phyloP scores from a whole-genome alignment of 2,329 filamentous ascomycete species.

The Pseudocercospora fijiensis region DNA sequence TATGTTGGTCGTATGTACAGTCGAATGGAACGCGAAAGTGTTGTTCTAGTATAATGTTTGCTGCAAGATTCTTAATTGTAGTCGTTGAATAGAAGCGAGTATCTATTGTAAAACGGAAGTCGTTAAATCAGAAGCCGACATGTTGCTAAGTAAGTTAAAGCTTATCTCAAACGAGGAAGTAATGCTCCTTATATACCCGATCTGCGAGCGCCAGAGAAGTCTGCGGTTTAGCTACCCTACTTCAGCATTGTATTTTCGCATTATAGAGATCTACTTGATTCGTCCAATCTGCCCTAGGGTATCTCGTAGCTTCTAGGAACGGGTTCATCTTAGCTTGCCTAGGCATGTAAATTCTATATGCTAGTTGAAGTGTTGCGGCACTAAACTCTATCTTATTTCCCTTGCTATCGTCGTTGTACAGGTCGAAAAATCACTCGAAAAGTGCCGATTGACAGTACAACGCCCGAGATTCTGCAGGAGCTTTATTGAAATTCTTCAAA shows the following conservation, averaged over 20 bases:
- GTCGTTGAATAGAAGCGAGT: too few species aligned
- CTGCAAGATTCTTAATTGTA: too few species aligned
- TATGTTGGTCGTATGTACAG: neutral
- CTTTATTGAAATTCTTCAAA: neutral
- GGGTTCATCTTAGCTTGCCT: neutral
- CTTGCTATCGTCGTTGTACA: neutral
- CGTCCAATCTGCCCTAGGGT: neutral
- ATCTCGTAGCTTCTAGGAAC: neutral
- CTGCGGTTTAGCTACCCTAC: too few species aligned
- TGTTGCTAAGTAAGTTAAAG: neutral
- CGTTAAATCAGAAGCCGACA: neutral
- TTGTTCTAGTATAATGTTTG: neutral
- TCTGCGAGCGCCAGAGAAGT: too few species aligned
- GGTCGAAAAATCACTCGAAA: neutral
- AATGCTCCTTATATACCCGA: neutral
- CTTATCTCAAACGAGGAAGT: neutral
- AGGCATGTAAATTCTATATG: neutral
- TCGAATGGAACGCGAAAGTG: neutral
- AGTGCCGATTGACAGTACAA: neutral
- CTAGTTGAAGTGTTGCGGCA: neutral
- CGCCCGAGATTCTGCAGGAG: neutral
- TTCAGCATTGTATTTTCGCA: neutral
- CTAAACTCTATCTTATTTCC: constrained; percentile 8
- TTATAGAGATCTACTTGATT: neutral
- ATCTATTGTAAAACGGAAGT: neutral